phyloP scores from a whole-genome alignment of 345 rosid genomes.

The Euphorbia lathyris region DNA sequence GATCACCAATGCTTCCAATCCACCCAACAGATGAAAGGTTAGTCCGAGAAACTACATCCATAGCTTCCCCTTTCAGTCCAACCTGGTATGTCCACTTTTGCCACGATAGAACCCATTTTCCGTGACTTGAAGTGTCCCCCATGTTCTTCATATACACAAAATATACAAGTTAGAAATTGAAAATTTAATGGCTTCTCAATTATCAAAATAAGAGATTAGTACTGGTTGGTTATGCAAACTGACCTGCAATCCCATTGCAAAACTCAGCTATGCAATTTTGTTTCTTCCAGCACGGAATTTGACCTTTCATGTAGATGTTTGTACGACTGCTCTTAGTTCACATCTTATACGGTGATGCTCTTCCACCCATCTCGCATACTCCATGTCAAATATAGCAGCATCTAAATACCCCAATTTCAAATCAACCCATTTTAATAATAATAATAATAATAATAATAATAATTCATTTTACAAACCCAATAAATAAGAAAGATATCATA shows the following conservation, averaged over 20 bases:
- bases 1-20: conserved; percentile 32
- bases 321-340: conserved; percentile 89
- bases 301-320: conserved; percentile 80
- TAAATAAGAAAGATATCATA: too few species aligned
- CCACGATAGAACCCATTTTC: conserved; percentile 88
- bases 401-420: too few species aligned
- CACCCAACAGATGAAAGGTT: conserved; percentile 27
- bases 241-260: too few species aligned
- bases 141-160: conserved; percentile 54
- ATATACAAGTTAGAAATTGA: conserved; percentile 1
- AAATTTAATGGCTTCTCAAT: neutral
- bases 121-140: conserved; percentile 96
- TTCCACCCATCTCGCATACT: conserved; percentile 85
- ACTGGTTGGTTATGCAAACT: too few species aligned
- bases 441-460: too few species aligned
- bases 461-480: too few species aligned
- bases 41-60: conserved; percentile 30
- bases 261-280: too few species aligned
- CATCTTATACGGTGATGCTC: conserved; percentile 76
- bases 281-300: too few species aligned
- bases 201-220: neutral
- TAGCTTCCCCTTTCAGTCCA: conserved; percentile 94
- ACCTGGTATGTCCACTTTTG: too few species aligned
- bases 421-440: too few species aligned
- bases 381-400: conserved; percentile 81